Conservation (phyloP, 1,284 basidiomycete species). For the Austroboletus rostrupii region DNA sequence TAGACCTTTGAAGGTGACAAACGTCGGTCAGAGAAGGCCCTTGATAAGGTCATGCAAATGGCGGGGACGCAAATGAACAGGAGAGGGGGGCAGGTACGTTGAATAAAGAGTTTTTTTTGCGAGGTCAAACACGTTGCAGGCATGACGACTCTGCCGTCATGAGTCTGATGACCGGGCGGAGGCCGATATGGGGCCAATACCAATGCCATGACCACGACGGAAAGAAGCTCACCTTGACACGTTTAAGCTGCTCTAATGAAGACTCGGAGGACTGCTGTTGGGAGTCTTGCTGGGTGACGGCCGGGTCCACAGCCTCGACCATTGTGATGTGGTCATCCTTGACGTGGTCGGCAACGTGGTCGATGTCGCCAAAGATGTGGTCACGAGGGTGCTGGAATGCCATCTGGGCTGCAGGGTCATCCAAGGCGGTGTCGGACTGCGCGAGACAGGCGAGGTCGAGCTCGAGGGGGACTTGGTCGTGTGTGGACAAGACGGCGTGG, state of each 20-base stretch:
- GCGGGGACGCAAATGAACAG: constrained; percentile 21
- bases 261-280: constrained; percentile 34
- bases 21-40: constrained; percentile 28
- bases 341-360: constrained; percentile 32
- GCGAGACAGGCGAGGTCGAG: constrained; percentile 31
- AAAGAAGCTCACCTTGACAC: constrained; percentile 38
- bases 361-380: constrained; percentile 34
- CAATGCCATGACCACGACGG: constrained; percentile 12
- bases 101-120: constrained; percentile 15
- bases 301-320: constrained; percentile 35
- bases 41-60: constrained; percentile 33
- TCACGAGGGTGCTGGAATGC: constrained; percentile 31
- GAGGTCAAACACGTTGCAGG: constrained; percentile 23
- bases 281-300: constrained; percentile 33
- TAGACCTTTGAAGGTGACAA: constrained; percentile 65
- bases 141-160: constrained; percentile 18
- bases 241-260: constrained; percentile 37
- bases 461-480: constrained; percentile 26
- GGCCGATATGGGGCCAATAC: constrained; percentile 13
- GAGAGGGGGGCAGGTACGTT: constrained; percentile 13
- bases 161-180: constrained; percentile 16
- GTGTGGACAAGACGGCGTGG: constrained; percentile 26
- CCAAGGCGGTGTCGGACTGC: constrained; percentile 27
- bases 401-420: constrained; percentile 25
- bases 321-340: constrained; percentile 34